These are phyloP conservation scores for Yarrowia sp. DNA, from an alignment of 805 yeast genomes.

Conservation along the genomic window DNA sequence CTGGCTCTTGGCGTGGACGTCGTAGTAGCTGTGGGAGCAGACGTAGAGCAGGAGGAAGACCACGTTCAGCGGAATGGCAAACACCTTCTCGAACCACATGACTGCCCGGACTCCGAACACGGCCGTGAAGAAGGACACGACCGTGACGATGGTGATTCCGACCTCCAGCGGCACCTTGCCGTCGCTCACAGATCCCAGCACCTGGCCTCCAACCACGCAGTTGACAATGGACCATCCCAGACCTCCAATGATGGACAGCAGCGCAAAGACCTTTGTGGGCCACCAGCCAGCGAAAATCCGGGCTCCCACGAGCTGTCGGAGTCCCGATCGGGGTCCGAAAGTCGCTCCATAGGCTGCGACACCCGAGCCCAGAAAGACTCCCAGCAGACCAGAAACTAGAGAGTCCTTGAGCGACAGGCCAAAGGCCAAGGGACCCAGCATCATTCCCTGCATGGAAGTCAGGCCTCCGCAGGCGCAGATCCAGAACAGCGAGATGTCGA, in stretches of 20 bases:
- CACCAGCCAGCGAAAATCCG: slow-evolving; percentile 85
- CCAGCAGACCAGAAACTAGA: slow-evolving; percentile 66
- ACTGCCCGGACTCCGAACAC: slow-evolving; percentile 80
- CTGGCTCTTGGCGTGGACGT: slow-evolving; percentile 48
- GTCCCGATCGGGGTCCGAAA: slow-evolving; percentile 91
- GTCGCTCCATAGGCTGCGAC: slow-evolving; percentile 83
- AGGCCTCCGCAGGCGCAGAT: slow-evolving; percentile 84
- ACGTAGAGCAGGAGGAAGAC: slow-evolving; percentile 74
- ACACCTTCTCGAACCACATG: slow-evolving; percentile 67
- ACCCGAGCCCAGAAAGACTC: slow-evolving; percentile 71
- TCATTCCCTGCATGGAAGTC: slow-evolving; percentile 86
- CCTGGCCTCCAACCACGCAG: slow-evolving; percentile 87
- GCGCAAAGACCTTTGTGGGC: slow-evolving; percentile 76
- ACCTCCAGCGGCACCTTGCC: slow-evolving; percentile 72
- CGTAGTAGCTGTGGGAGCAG: slow-evolving; percentile 51
- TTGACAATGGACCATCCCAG: slow-evolving; percentile 96
- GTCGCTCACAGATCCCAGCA: slow-evolving; percentile 68
- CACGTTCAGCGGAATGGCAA: slow-evolving; percentile 72
- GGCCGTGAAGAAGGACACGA: slow-evolving; percentile 68
- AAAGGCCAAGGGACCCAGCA: slow-evolving; percentile 75
- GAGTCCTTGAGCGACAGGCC: slow-evolving; percentile 72
- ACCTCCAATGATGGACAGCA: slow-evolving; percentile 75
- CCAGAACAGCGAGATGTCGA: slow-evolving; percentile 74
- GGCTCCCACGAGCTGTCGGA: slow-evolving; percentile 86
- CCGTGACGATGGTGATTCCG: slow-evolving; percentile 75